Conservation (phyloP, 1,284 basidiomycete genomes). For the Boletus sp. region DNA sequence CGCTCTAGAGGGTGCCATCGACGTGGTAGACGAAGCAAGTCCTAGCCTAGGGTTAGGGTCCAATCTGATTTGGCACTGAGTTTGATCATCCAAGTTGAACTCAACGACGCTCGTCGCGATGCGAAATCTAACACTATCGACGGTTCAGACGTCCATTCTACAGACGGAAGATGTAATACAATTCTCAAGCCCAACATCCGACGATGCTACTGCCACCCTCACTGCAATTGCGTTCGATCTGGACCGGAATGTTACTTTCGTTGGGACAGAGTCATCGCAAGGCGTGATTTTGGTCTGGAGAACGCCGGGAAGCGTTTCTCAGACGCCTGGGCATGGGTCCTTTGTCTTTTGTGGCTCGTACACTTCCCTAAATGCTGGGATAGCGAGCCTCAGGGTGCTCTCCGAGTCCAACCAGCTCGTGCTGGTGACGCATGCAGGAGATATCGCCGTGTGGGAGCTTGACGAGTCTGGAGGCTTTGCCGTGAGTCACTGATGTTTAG, state of each 20-base stretch:
- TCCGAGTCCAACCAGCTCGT: conserved; percentile 63
- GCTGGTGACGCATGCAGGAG: conserved; percentile 68
- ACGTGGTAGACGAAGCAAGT: not conserved
- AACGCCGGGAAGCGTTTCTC: conserved; percentile 27
- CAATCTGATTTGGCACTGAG: not conserved
- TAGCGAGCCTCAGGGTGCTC: conserved; percentile 61
- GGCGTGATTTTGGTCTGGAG: conserved; percentile 62
- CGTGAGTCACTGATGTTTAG: conserved; percentile 31
- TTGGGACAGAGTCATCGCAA: conserved; percentile 57
- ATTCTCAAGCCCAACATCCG: conserved; percentile 37
- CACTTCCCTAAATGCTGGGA: conserved; percentile 34
- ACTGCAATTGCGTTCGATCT: conserved; percentile 59
- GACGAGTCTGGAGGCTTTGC: conserved; percentile 46
- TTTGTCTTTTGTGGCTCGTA: conserved; percentile 32
- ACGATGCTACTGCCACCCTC: conserved; percentile 32
- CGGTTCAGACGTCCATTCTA: conserved; percentile 18
- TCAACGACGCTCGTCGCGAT: conserved; percentile 11
- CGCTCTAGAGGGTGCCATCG: conserved; percentile 6
- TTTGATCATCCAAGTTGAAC: not conserved
- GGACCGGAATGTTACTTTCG: conserved; percentile 61
- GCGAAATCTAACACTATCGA: conserved; percentile 32
- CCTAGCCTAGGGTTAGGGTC: conserved; percentile 29
- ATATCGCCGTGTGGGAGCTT: conserved; percentile 66
- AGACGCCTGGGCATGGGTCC: conserved; percentile 10
- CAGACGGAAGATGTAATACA: conserved; percentile 37